Base-by-base conservation (phyloP, 1,284 basidiomycete species). In the Takashimella koratensis region DNA sequence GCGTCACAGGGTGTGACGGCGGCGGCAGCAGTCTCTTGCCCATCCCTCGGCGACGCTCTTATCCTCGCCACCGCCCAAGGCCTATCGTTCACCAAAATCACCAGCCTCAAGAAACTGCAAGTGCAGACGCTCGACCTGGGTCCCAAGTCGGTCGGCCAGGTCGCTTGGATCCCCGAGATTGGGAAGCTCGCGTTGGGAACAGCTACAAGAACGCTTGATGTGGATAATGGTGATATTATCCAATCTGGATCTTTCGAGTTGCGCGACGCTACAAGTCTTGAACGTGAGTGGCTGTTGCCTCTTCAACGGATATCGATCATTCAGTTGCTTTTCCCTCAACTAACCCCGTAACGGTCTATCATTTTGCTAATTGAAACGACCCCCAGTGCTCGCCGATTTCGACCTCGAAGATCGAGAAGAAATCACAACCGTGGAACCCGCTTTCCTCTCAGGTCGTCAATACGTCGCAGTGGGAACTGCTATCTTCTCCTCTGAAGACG, bases 101-200 rank as follows among this genome's bases (percentile, higher is more conserved):
- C 78, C n/a, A 83, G 85, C 52, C 76, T 90, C 10, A 85, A 88
- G 64, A 89, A 88, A 75, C 80, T 91, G 69, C 87, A 92, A 60
- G 85, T 93, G 39, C 83, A 85, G 57, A 83, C 88, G 26, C 86
- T 90, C 23, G 79, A 83, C 26, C 73, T 90, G 3, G 88, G 86
- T 1, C 72, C 81, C 40, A 82, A 87, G 49, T 85, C 82, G 51
- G 87, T 88, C 1, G 78, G 79, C 5, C 79, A 81, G 45, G 80
- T 94, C 22, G 79, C 80, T 2, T 79, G 88, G 63, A 78, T 84
- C 54, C 76, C 81, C 0, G 68, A 69, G 2, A 70, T 80, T 45
- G 83, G 81, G 48, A 74, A 79, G 0, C 84, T 90, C 52, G 88
- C 83, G 2, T 81, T 90, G 3, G 84, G 82, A 0, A 84, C 82